phyloP scores from a whole-genome alignment of 2,329 filamentous ascomycete species.

The Chaetomium sp. region DNA sequence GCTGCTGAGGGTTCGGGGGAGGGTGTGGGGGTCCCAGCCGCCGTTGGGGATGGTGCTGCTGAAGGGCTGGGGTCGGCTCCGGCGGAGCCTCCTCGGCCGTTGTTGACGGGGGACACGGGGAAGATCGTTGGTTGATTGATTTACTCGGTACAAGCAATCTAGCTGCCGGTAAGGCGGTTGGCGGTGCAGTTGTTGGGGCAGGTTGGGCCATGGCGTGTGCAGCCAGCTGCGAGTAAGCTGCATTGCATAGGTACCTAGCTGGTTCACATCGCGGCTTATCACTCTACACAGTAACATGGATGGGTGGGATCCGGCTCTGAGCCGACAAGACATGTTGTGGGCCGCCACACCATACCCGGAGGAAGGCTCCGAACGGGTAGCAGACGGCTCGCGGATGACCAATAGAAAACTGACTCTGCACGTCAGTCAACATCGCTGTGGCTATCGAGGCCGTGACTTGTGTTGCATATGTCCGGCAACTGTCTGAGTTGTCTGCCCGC shows the following conservation, averaged over 20 bases:
- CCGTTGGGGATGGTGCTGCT: not conserved
- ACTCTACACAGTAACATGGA: not conserved
- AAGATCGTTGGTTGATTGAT: conserved; percentile 23
- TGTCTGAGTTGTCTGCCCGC: conserved; percentile 2
- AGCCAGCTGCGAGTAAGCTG: conserved; percentile 5
- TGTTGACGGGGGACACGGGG: conserved; percentile 18
- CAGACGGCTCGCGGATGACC: not conserved
- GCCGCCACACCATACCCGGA: not conserved
- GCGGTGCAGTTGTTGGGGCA: not conserved
- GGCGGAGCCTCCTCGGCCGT: conserved; percentile 5
- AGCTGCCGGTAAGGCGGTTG: not conserved
- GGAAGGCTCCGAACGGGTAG: not conserved
- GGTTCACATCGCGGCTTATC: conserved; percentile 4
- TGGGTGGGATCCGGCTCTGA: conserved; percentile 1
- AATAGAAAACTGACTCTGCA: not conserved
- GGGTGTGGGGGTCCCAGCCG: not conserved
- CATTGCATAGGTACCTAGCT: not conserved
- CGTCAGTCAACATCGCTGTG: not conserved
- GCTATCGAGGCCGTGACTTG: conserved; percentile 2
- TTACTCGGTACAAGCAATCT: not conserved
- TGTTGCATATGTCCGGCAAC: not conserved
- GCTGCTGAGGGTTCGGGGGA: not conserved
- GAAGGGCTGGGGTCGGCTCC: not conserved
- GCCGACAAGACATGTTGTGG: not conserved
- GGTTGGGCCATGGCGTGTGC: conserved; percentile 12